A percentile compares a stretch with the other conserved stretches of the same genome.
These are phyloP conservation scores for Aspergillus ellipticus DNA, from an alignment of 495 filamentous ascomycete genomes.

Conservation along the genomic window DNA sequence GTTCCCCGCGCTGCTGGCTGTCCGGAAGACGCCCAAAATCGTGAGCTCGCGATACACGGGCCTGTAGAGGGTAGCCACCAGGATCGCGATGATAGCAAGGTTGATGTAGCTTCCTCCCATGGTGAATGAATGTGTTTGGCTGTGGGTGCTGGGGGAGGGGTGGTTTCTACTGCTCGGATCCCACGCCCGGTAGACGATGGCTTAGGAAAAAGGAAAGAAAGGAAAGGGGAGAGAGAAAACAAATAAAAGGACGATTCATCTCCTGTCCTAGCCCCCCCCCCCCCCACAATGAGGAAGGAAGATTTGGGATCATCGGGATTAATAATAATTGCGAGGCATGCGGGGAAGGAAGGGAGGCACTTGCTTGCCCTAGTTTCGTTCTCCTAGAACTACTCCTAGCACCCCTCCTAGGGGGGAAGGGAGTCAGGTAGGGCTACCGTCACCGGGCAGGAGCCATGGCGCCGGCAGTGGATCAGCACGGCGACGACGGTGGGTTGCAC, in stretches of 20 bases:
- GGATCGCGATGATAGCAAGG: slow-evolving; percentile 30
- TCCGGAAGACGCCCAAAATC: slow-evolving; percentile 28
- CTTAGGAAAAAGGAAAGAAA: slow-evolving; percentile 3
- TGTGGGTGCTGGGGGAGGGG: background rate
- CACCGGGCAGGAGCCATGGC: no score
- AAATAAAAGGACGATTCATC: no score
- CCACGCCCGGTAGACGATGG: no score
- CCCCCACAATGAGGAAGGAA: slow-evolving; percentile 11
- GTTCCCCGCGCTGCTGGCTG: slow-evolving; percentile 19
- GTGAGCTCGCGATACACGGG: slow-evolving; percentile 26
- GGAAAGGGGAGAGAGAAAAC: slow-evolving; percentile 4
- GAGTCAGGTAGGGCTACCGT: slow-evolving; percentile 10
- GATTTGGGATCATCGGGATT: slow-evolving; percentile 3
- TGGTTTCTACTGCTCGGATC: background rate
- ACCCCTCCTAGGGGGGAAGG: no score
- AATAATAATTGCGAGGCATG: background rate
- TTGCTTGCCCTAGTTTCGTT: no score
- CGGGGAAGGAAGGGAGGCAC: slow-evolving; percentile 2
- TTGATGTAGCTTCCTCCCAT: slow-evolving; percentile 28
- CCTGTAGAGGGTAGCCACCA: slow-evolving; percentile 31
- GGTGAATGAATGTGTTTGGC: background rate
- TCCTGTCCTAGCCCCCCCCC: no score
- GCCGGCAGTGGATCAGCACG: slow-evolving; percentile 4
- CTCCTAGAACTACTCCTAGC: no score
- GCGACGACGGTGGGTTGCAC: no score